Conservation (phyloP, 2,329 filamentous ascomycete species). For the Aspergillus amoenus region DNA sequence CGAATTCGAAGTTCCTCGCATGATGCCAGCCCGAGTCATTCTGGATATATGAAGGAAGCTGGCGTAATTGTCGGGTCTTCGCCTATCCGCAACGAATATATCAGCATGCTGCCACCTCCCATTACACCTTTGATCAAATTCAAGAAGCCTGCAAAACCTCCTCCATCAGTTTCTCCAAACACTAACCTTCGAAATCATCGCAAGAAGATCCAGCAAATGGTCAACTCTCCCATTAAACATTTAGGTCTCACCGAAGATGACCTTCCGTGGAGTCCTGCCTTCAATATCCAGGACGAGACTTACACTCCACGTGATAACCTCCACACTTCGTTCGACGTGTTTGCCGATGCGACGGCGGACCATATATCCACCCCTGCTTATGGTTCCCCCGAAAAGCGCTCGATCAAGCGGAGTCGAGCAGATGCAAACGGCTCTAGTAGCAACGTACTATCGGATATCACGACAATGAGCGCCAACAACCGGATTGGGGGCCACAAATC, state of each 20-base stretch:
- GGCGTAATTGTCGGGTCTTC: conserved; percentile 60
- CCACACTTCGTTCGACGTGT: conserved; percentile 57
- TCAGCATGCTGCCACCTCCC: conserved; percentile 67
- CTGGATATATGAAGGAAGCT: conserved; percentile 42
- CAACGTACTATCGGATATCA: conserved; percentile 51
- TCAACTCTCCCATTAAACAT: conserved; percentile 69
- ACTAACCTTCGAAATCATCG: conserved; percentile 89
- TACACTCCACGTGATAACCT: conserved; percentile 42
- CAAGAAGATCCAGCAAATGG: conserved; percentile 74
- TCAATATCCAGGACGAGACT: conserved; percentile 52
- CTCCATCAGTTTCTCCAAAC: conserved; percentile 82
- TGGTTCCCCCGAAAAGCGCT: conserved; percentile 58
- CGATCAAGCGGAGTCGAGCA: conserved; percentile 50
- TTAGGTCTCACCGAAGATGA: conserved; percentile 43
- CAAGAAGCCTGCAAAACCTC: conserved; percentile 64
- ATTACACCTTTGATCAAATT: conserved; percentile 83
- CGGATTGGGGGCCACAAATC: conserved; percentile 31
- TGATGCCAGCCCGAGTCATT: conserved; percentile 71
- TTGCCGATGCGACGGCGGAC: conserved; percentile 45
- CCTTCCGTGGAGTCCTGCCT: conserved; percentile 48
- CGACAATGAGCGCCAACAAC: conserved; percentile 37
- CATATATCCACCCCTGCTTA: conserved; percentile 39
- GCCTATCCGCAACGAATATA: conserved; percentile 60
- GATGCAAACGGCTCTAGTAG: conserved; percentile 51
- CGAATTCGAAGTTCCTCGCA: conserved; percentile 89